Base-by-base conservation (phyloP, 2,329 filamentous ascomycete species). In the Colletotrichum abscissum region DNA sequence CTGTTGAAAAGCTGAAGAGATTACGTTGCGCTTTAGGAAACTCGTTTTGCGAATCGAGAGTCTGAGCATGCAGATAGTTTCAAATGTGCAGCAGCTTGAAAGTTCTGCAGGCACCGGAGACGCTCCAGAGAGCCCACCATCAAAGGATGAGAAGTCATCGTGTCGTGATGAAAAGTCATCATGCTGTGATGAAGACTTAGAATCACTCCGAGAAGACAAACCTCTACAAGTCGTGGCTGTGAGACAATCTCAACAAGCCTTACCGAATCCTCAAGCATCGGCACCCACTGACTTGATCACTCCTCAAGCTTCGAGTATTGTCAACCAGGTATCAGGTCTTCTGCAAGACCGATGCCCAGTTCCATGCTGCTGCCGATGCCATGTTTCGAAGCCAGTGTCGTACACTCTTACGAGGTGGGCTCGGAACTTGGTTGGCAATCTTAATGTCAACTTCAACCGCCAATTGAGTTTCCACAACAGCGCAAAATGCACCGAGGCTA, bases 341-440 rank as follows among this genome's bases (percentile, higher is more conserved):
- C 7, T 16, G 9, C 6, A 22, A 1, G 5, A n/a, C 0, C 19
- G 11, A 0, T 73, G 70, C n/a, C 42, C 38, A 0, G 4, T 16
- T 35, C 59, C 59, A 12, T 73, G 66, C 5, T 26, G 14, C 1
- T 73, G 70, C 9, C 70, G 56, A 0, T 73, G 70, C 4, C 70
- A 73, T 5, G 19, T 1, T n/a, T 42, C 42, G 1, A 59, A 38
- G 7, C n/a, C 42, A 11, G 22, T 38, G 0, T 26, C 38, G 11
- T 38, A 7, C 1, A 38, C 1, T n/a, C 46, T 33, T 2, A 38
- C 59, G 22, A 28, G 4, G 1, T 73, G 70, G 70, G 46, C 49
- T 1, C 16, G 16, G 0, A 12, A 1, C 2, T 0, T 73, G 2
- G 24, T 70, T 0, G 66, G 70, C 1, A 65, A 7, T 9, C 24